Percentiles rank a stretch among this genome's conserved stretches.
Evolutionary conservation across 257 asterid species (phyloP).

Genomic region (Solanum pinnatisectum): DNA sequence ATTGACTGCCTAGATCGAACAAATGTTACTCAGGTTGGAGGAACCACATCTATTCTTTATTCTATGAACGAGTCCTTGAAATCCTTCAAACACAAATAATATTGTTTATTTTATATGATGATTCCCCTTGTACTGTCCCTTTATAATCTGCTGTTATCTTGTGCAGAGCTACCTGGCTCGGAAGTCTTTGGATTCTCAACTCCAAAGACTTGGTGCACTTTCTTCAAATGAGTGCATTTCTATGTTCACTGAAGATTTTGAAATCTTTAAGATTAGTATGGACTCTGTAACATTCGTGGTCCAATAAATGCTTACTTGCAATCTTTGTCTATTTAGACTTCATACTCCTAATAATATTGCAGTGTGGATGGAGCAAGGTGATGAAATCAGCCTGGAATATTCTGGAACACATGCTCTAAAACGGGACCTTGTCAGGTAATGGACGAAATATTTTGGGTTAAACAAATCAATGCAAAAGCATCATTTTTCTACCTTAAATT

Average conservation of each 20-base stretch:
- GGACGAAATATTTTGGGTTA: background rate
- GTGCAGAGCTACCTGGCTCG: slow-evolving; percentile 87
- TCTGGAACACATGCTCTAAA: slow-evolving; percentile 96
- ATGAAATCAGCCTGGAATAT: slow-evolving; percentile 92
- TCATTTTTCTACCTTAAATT: background rate
- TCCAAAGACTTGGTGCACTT: slow-evolving; percentile 65
- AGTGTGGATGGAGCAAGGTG: slow-evolving; percentile 98
- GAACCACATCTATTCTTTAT: slow-evolving; percentile 13
- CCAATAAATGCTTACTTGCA: background rate
- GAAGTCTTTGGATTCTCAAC: slow-evolving; percentile 69
- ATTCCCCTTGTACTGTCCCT: background rate
- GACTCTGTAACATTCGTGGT: slow-evolving; percentile 1
- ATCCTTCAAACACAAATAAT: background rate
- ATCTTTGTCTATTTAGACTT: slow-evolving; percentile 8
- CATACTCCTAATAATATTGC: slow-evolving; percentile 12
- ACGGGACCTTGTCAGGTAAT: slow-evolving; percentile 89
- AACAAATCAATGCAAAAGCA: background rate
- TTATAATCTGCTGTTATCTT: slow-evolving; percentile 1
- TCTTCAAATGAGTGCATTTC: slow-evolving; percentile 60
- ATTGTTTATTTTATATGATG: background rate
- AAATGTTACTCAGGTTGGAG: slow-evolving; percentile 89
- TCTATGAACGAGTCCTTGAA: background rate
- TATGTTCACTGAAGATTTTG: slow-evolving; percentile 66
- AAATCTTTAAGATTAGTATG: slow-evolving; percentile 62
- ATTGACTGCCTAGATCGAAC: slow-evolving; percentile 97